Evolutionary conservation across 495 filamentous ascomycete species (phyloP).

Genomic region (Neurospora sp.): DNA sequence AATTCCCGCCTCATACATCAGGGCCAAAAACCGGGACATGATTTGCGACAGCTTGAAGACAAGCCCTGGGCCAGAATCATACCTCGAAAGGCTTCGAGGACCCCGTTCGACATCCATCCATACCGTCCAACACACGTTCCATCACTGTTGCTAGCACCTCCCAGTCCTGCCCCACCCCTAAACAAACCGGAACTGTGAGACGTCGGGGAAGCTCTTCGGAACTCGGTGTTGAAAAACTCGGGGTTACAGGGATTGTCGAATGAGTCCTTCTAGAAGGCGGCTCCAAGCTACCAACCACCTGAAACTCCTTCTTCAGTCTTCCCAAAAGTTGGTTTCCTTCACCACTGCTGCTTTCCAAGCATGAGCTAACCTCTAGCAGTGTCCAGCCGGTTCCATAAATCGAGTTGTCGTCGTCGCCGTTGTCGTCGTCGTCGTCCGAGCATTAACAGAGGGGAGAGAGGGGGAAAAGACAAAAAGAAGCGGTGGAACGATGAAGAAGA

Average conservation of each 20-base stretch:
- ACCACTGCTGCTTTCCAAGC: background rate
- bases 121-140: background rate
- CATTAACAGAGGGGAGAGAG: background rate
- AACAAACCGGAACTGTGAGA: background rate
- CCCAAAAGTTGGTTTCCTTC: background rate
- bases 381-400: background rate
- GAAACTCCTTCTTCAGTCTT: background rate
- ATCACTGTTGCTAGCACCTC: background rate
- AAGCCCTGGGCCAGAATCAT: slow-evolving; percentile 4
- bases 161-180: background rate
- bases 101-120: background rate
- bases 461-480: background rate
- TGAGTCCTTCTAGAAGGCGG: background rate
- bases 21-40: slow-evolving; percentile 5
- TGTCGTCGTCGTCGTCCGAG: background rate
- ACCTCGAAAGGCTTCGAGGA: background rate
- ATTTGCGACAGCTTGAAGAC: slow-evolving; percentile 10
- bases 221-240: background rate
- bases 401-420: background rate
- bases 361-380: background rate
- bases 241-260: background rate
- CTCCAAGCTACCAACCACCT: background rate
- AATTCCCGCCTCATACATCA: slow-evolving; percentile 8
- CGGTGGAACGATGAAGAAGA: background rate
- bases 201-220: background rate